Evolutionary conservation across 2,329 filamentous ascomycete species (phyloP).

Genomic region (Daldinia eschscholtzii): DNA sequence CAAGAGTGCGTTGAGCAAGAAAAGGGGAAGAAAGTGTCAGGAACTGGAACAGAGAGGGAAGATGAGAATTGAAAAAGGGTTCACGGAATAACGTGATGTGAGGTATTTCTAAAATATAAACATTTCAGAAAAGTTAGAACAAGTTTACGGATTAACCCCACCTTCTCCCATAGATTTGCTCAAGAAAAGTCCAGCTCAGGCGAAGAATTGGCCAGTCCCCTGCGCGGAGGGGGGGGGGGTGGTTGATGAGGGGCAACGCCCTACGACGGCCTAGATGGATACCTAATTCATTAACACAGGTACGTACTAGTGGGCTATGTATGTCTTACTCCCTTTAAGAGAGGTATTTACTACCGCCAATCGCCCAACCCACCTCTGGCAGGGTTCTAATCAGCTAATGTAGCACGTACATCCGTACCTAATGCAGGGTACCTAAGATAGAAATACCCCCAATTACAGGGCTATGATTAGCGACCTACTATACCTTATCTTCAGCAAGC

Average conservation of each 20-base stretch:
- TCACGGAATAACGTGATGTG: constrained; percentile 18
- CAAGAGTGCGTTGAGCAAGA: constrained; percentile 1
- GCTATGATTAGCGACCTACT: background rate
- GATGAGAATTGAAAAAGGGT: constrained; percentile 10
- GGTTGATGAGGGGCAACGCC: constrained; percentile 15
- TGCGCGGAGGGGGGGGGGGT: constrained; percentile 24
- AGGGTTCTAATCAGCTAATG: constrained; percentile 8
- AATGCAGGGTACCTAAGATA: constrained; percentile 1
- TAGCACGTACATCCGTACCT: background rate
- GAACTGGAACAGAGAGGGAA: constrained; percentile 1
- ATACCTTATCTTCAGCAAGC: constrained; percentile 1
- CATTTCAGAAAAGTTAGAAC: constrained; percentile 38
- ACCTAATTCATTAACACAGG: background rate
- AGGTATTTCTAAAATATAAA: constrained; percentile 38
- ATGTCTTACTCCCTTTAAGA: background rate
- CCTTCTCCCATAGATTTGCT: constrained; percentile 19
- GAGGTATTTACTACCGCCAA: constrained; percentile 11
- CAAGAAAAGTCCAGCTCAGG: constrained; percentile 16
- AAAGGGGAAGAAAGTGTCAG: constrained; percentile 1
- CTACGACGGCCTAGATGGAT: constrained; percentile 2
- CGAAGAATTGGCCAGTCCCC: constrained; percentile 24
- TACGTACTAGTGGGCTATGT: background rate
- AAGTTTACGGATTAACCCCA: constrained; percentile 42
- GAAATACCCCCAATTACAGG: constrained; percentile 1
- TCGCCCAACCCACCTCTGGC: constrained; percentile 1